Percentiles rank a stretch among this genome's conserved stretches.
Conservation (phyloP, 371 early-diverging fungal species). For the Mucor piriformis region DNA sequence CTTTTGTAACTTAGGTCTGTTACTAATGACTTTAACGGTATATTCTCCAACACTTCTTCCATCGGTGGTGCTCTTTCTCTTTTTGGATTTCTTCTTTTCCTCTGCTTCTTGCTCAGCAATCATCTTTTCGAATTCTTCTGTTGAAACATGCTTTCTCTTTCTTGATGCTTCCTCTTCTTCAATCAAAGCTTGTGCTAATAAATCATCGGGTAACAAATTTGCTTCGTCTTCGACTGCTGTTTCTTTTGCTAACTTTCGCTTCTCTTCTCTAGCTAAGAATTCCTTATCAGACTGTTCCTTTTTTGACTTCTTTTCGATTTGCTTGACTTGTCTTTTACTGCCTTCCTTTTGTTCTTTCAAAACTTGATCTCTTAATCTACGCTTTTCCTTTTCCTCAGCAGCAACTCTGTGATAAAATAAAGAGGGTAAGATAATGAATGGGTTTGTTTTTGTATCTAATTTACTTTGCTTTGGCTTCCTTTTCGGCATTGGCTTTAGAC, state of each 20-base stretch:
- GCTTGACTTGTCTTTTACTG: slow-evolving; percentile 36
- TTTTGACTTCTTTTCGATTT: slow-evolving; percentile 25
- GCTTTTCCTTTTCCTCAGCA: slow-evolving; percentile 43
- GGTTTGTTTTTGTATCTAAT: background rate
- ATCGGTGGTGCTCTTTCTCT: slow-evolving; percentile 18
- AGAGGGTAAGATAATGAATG: background rate
- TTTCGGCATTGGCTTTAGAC: slow-evolving; percentile 31
- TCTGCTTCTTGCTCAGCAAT: slow-evolving; percentile 49
- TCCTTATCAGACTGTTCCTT: slow-evolving; percentile 14
- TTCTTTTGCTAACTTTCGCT: slow-evolving; percentile 10
- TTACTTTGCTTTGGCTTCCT: slow-evolving; percentile 49
- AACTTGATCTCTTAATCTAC: slow-evolving; percentile 44
- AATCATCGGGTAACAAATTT: slow-evolving; percentile 34
- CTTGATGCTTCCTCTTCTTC: slow-evolving; percentile 45
- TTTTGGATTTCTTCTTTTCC: slow-evolving; percentile 34
- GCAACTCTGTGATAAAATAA: slow-evolving; percentile 23
- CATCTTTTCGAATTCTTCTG: slow-evolving; percentile 53
- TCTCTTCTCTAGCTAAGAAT: slow-evolving; percentile 21
- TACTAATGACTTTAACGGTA: slow-evolving; percentile 50
- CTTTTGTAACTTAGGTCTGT: slow-evolving; percentile 42
- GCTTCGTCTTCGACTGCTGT: slow-evolving; percentile 15
- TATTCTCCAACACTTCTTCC: slow-evolving; percentile 48
- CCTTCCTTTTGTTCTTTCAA: slow-evolving; percentile 52
- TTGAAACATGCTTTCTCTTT: slow-evolving; percentile 44
- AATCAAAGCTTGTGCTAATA: slow-evolving; percentile 36